phyloP scores from a whole-genome alignment of 169 alveolate species.

The Eimeria tenella region DNA sequence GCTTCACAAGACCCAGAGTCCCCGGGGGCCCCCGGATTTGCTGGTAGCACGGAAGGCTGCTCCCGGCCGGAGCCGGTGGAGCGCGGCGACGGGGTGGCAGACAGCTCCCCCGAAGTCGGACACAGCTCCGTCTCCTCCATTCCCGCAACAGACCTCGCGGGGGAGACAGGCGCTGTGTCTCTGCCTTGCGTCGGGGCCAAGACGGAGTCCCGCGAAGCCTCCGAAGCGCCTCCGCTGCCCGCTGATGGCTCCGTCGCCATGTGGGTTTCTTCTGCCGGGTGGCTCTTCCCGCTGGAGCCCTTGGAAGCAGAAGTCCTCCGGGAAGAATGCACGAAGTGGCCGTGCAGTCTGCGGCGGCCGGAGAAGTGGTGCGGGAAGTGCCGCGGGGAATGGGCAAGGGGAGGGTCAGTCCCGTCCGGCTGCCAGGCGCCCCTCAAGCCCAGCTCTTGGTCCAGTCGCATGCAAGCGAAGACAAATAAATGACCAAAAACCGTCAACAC shows the following conservation, averaged over 20 bases:
- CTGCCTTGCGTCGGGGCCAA: not conserved
- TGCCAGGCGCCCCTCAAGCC: slow-evolving; percentile 50
- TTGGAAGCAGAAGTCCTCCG: not conserved
- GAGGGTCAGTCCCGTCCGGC: slow-evolving; percentile 55
- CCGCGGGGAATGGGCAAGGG: slow-evolving; percentile 1
- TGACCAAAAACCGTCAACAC: slow-evolving; percentile 15
- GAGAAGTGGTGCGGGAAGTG: not conserved
- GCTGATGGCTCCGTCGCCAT: no score
- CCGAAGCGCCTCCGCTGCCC: not conserved
- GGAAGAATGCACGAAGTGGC: not conserved
- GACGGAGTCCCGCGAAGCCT: slow-evolving; percentile 6
- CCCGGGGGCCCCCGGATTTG: not conserved
- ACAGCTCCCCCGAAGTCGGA: not conserved
- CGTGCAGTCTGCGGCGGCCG: slow-evolving; percentile 23
- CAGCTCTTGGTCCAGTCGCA: slow-evolving; percentile 45
- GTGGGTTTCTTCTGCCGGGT: no score
- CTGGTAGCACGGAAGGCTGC: not conserved
- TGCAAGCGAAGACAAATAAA: slow-evolving; percentile 30
- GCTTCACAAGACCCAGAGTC: not conserved
- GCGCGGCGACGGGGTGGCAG: not conserved
- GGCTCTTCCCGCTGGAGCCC: not conserved
- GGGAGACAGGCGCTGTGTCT: not conserved
- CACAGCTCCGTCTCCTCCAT: not conserved
- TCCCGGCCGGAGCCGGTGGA: not conserved
- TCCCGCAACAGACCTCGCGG: not conserved